phyloP scores from a whole-genome alignment of 257 asterid genomes.

The Lycium barbarum region DNA sequence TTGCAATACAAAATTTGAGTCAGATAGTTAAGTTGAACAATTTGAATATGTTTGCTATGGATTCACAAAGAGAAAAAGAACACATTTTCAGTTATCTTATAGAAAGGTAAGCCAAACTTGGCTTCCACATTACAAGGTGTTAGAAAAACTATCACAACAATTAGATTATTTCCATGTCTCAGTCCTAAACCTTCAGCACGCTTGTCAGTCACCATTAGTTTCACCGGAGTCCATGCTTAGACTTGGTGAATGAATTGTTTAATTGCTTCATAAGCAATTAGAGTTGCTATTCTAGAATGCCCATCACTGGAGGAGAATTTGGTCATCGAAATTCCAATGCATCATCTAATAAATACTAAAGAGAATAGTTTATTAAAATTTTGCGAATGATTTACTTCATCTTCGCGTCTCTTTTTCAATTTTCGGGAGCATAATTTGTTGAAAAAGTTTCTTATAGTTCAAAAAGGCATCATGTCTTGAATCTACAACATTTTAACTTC shows the following conservation, averaged over 20 bases:
- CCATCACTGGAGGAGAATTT: too few species aligned
- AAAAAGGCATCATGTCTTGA: too few species aligned
- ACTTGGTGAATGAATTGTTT: background rate
- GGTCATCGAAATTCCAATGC: too few species aligned
- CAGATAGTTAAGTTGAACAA: slow-evolving; percentile 22
- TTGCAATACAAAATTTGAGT: background rate
- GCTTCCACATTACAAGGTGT: background rate
- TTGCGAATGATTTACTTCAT: background rate
- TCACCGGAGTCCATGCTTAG: background rate
- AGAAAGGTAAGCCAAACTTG: background rate
- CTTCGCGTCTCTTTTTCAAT: background rate
- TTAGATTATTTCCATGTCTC: background rate
- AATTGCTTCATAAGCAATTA: background rate
- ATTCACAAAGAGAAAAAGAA: slow-evolving; percentile 11
- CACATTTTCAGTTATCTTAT: background rate
- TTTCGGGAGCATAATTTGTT: background rate
- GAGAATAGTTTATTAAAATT: too few species aligned
- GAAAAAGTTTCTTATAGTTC: background rate
- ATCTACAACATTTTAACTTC: too few species aligned
- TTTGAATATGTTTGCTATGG: background rate
- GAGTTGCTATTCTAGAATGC: too few species aligned
- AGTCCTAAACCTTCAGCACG: background rate
- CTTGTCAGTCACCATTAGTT: background rate
- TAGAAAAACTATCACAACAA: background rate
- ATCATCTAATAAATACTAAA: too few species aligned